phyloP scores from a whole-genome alignment of 2,329 filamentous ascomycete species.

The Xylariaceae sp. region DNA sequence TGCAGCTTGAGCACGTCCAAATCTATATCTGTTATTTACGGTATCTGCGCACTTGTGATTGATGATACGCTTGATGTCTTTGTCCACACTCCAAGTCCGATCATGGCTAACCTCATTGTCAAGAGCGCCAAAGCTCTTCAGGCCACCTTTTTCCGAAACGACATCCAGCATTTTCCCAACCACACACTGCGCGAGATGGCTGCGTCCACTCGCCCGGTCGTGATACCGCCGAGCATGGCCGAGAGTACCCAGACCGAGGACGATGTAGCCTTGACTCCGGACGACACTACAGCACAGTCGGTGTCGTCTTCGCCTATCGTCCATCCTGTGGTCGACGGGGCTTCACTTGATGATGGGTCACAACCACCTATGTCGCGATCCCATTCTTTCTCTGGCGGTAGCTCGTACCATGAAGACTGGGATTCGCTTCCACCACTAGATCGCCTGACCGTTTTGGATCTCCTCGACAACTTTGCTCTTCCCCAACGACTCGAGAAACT shows the following conservation, averaged over 20 bases:
- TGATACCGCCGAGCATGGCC: constrained; percentile 37
- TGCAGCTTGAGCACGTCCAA: too few species aligned
- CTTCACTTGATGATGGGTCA: constrained; percentile 46
- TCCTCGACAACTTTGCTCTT: constrained; percentile 90
- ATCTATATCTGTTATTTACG: too few species aligned
- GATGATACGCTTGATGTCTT: not conserved
- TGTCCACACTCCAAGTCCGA: not conserved
- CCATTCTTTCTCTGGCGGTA: constrained; percentile 78
- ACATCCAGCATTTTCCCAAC: constrained; percentile 34
- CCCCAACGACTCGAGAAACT: constrained; percentile 89
- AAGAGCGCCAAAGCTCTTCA: constrained; percentile 41
- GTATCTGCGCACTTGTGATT: too few species aligned
- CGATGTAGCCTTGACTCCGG: constrained; percentile 42
- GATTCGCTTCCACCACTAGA: constrained; percentile 85
- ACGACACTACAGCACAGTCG: constrained; percentile 41
- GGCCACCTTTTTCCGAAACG: constrained; percentile 39
- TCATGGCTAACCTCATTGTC: constrained; percentile 44
- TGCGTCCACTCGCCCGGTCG: constrained; percentile 33
- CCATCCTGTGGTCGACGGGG: constrained; percentile 46
- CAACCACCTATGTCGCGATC: constrained; percentile 66
- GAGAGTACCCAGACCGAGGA: constrained; percentile 42
- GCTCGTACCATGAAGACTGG: constrained; percentile 85
- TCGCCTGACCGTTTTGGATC: constrained; percentile 84
- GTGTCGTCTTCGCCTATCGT: constrained; percentile 44
- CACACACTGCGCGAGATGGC: constrained; percentile 44